Evolutionary conservation across 2,329 filamentous ascomycete species (phyloP).

Genomic region (Trichophyton verrucosum): DNA sequence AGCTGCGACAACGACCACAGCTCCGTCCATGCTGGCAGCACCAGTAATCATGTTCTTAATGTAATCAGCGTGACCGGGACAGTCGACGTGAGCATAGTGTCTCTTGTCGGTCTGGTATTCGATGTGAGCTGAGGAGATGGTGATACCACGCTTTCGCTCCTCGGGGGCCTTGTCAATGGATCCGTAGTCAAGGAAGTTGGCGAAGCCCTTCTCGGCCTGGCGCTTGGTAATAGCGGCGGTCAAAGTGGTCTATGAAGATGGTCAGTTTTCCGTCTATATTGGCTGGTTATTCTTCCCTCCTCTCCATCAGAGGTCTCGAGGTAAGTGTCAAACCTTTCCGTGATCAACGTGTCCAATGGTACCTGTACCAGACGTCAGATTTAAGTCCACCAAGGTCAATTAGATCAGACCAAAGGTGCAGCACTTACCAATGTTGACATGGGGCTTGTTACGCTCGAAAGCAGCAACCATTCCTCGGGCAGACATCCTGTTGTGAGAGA

Average conservation of each 20-base stretch:
- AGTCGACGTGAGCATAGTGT: slow-evolving; percentile 99
- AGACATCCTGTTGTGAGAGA: slow-evolving; percentile 33
- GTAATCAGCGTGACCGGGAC: slow-evolving; percentile 99
- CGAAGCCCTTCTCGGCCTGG: slow-evolving; percentile 86
- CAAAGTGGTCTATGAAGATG: slow-evolving; percentile 65
- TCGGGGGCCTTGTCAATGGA: slow-evolving; percentile 98
- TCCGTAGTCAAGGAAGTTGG: slow-evolving; percentile 93
- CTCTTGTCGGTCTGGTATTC: slow-evolving; percentile 90
- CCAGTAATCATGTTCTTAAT: slow-evolving; percentile 99
- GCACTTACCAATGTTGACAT: slow-evolving; percentile 84
- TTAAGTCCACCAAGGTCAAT: neutral
- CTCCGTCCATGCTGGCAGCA: slow-evolving; percentile 98
- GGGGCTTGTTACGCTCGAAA: slow-evolving; percentile 86
- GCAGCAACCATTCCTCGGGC: slow-evolving; percentile 47
- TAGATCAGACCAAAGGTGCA: neutral
- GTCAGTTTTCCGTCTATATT: slow-evolving; percentile 8
- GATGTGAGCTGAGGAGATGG: slow-evolving; percentile 95
- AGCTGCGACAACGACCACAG: slow-evolving; percentile 95
- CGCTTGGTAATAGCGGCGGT: slow-evolving; percentile 98
- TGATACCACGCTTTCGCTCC: slow-evolving; percentile 99
- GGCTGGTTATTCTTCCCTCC: neutral
- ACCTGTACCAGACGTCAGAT: slow-evolving; percentile 37
- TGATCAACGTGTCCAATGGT: slow-evolving; percentile 99
- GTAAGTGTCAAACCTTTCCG: slow-evolving; percentile 61
- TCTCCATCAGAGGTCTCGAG: neutral